These are phyloP conservation scores for Aspergillus ochraceoroseus DNA, from an alignment of 2,329 filamentous ascomycete species.

Conservation along the genomic window DNA sequence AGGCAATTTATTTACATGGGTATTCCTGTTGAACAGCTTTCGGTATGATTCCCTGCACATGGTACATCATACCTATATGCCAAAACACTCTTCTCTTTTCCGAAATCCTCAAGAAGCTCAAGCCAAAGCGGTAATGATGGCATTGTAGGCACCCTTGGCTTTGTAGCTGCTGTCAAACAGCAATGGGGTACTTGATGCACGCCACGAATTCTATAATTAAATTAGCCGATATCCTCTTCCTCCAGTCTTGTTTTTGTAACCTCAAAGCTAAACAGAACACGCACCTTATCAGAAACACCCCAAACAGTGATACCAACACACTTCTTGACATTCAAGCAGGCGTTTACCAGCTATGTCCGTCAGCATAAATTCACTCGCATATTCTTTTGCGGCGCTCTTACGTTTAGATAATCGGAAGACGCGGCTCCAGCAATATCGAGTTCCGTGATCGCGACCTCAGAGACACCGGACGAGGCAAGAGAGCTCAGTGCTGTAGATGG, in stretches of 20 bases:
- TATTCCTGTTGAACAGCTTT: too few species aligned
- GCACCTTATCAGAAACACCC: conserved; percentile 42
- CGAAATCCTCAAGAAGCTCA: too few species aligned
- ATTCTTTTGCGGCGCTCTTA: conserved; percentile 29
- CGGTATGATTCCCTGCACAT: too few species aligned
- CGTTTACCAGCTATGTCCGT: conserved; percentile 41
- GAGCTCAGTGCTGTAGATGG: conserved; percentile 48
- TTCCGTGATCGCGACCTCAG: conserved; percentile 62
- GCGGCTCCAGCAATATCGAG: conserved; percentile 60
- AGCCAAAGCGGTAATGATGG: conserved; percentile 16
- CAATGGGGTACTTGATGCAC: conserved; percentile 35
- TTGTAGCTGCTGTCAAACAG: conserved; percentile 42
- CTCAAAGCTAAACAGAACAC: neutral
- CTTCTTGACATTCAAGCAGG: conserved; percentile 54
- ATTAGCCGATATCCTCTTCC: too few species aligned
- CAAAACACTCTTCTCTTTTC: too few species aligned
- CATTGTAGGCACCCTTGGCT: conserved; percentile 42
- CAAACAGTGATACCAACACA: conserved; percentile 65
- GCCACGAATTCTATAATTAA: conserved; percentile 44
- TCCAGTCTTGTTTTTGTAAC: neutral
- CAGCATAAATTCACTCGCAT: conserved; percentile 23
- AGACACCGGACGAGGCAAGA: conserved; percentile 48
- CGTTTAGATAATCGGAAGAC: conserved; percentile 54
- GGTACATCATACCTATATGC: too few species aligned
- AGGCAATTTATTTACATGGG: too few species aligned